Percentiles rank a stretch among this genome's conserved stretches.
These are phyloP conservation scores for Moesziomyces sp. DNA, from an alignment of 1,284 basidiomycete genomes.

Conservation along the genomic window DNA sequence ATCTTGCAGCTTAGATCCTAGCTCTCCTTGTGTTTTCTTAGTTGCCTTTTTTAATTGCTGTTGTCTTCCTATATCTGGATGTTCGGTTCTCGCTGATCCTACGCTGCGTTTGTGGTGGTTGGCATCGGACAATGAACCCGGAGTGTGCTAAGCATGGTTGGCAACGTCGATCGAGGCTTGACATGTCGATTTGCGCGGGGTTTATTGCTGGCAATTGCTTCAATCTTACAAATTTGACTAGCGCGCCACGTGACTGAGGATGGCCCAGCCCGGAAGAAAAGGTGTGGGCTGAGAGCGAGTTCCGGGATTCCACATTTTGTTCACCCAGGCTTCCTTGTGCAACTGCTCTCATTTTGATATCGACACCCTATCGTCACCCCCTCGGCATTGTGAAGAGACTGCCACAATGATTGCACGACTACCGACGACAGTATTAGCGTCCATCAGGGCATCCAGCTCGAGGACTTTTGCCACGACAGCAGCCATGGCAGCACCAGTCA, in stretches of 20 bases:
- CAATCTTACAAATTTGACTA: not conserved
- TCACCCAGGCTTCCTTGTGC: not conserved
- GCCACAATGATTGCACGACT: conserved; percentile 19
- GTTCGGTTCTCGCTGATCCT: no score
- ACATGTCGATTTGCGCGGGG: no score
- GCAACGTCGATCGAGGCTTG: not conserved
- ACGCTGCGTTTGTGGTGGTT: no score
- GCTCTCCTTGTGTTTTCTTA: not conserved
- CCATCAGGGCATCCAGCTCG: conserved; percentile 14
- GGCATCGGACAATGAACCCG: no score
- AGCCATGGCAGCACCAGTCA: conserved; percentile 12
- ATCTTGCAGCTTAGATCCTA: conserved; percentile 27
- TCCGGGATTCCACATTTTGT: not conserved
- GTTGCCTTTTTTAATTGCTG: no score
- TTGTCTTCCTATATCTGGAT: no score
- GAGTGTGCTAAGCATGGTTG: no score
- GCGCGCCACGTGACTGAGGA: not conserved
- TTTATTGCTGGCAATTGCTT: not conserved
- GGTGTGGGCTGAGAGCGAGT: not conserved
- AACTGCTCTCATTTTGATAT: not conserved
- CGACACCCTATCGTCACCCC: not conserved
- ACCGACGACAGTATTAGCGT: conserved; percentile 5
- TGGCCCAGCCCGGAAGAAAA: not conserved
- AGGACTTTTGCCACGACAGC: conserved; percentile 21
- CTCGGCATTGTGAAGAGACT: not conserved